phyloP scores from a whole-genome alignment of 352 stramenopile species.

The Phytophthora boehmeriae region DNA sequence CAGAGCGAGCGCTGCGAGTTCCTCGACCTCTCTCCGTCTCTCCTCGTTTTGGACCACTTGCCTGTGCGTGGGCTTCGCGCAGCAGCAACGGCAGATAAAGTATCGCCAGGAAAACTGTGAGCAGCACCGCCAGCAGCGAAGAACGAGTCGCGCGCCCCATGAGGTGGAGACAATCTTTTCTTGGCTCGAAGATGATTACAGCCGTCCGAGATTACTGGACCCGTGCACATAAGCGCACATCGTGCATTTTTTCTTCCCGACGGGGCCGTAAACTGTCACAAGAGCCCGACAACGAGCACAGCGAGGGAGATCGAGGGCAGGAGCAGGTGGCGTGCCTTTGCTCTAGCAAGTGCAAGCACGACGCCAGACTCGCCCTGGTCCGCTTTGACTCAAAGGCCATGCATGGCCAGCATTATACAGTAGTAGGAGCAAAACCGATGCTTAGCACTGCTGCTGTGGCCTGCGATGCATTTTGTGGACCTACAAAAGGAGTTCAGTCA shows the following conservation, averaged over 20 bases:
- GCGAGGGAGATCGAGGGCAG: slow-evolving; percentile 14
- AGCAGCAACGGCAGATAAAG: slow-evolving; percentile 3
- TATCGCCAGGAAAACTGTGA: slow-evolving; percentile 1
- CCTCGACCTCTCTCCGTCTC: slow-evolving; percentile 6
- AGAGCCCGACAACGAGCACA: background rate
- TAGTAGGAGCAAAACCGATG: no score
- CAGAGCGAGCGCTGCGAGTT: slow-evolving; percentile 1
- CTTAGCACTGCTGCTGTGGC: background rate
- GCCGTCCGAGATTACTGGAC: no score
- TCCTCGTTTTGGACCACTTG: slow-evolving; percentile 10
- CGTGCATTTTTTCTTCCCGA: background rate
- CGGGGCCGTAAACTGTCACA: slow-evolving; percentile 13
- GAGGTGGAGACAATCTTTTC: background rate
- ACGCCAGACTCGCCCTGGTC: background rate
- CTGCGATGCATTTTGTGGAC: background rate
- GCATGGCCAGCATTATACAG: no score
- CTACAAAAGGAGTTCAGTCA: no score
- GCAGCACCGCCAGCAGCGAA: slow-evolving; percentile 2
- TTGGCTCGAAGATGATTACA: background rate
- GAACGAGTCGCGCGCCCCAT: background rate
- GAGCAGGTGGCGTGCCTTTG: slow-evolving; percentile 5
- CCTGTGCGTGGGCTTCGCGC: slow-evolving; percentile 13
- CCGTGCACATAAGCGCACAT: no score
- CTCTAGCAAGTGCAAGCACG: background rate
- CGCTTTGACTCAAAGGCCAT: background rate